Percentiles rank a stretch among this genome's conserved stretches.
Conservation (phyloP, 257 asterid genomes). For the Eucommia ulmoides region DNA sequence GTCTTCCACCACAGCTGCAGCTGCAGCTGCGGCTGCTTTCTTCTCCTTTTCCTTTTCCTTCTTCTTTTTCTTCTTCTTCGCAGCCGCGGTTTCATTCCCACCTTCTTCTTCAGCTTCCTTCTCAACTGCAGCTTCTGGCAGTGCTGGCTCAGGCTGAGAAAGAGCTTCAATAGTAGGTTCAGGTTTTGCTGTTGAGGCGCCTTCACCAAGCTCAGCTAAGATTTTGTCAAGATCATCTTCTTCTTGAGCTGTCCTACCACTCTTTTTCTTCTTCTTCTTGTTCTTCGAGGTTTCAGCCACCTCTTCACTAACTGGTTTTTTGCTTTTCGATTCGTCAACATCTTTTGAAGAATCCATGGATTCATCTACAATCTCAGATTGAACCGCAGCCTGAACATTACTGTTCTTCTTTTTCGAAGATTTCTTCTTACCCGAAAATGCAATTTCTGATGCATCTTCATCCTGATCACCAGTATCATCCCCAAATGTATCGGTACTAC, state of each 20-base stretch:
- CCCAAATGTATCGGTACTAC: constrained; percentile 24
- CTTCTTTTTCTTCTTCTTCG: constrained; percentile 87
- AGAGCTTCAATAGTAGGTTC: constrained; percentile 20
- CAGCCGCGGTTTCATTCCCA: constrained; percentile 43
- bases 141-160: constrained; percentile 23
- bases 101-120: constrained; percentile 62
- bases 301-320: constrained; percentile 26
- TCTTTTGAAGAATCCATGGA: constrained; percentile 23
- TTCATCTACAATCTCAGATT: constrained; percentile 19
- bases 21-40: constrained; percentile 32
- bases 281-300: constrained; percentile 43
- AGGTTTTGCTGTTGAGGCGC: constrained; percentile 26
- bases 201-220: constrained; percentile 76
- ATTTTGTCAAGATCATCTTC: constrained; percentile 74
- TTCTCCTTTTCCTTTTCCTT: constrained; percentile 60
- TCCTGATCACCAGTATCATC: constrained; percentile 32
- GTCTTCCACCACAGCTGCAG: constrained; percentile 47
- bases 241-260: constrained; percentile 58
- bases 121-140: constrained; percentile 39
- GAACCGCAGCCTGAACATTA: constrained; percentile 21
- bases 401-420: constrained; percentile 61
- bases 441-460: constrained; percentile 31
- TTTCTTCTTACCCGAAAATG: constrained; percentile 79
- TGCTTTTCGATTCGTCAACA: constrained; percentile 6
- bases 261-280: constrained; percentile 81